Evolutionary conservation across 2,329 filamentous ascomycete genomes (phyloP).

Genomic region (Talaromyces piceae): DNA sequence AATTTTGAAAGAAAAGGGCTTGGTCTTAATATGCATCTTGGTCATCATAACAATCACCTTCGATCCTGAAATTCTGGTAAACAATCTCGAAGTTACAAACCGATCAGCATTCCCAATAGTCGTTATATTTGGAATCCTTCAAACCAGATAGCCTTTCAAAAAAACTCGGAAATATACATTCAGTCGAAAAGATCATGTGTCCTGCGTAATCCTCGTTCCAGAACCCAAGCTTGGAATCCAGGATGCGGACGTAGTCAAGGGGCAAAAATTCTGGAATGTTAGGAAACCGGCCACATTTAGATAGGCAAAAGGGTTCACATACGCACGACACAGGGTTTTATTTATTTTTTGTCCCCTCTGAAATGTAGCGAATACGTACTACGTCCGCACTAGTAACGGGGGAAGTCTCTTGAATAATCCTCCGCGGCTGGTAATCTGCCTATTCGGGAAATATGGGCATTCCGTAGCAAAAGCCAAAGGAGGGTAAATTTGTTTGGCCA

Average conservation of each 20-base stretch:
- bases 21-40: not conserved
- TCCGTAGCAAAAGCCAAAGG: not conserved
- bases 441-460: not conserved
- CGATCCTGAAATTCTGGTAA: not conserved
- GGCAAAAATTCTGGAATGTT: not conserved
- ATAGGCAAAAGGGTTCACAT: not conserved
- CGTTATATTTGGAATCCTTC: not conserved
- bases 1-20: no score
- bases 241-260: not conserved
- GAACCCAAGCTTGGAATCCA: not conserved
- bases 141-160: no score
- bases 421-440: not conserved
- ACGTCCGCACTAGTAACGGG: not conserved
- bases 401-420: not conserved
- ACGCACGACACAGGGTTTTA: not conserved
- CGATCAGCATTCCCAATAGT: not conserved
- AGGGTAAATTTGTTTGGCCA: not conserved
- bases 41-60: not conserved
- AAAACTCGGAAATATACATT: not conserved
- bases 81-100: not conserved
- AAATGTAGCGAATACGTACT: not conserved
- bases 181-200: not conserved
- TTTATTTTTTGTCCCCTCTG: not conserved
- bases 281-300: not conserved
- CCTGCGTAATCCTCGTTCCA: no score